A percentile compares a stretch with the other conserved stretches of the same genome.
Evolutionary conservation across 257 asterid species (phyloP).

Genomic region (Anisodus acutangulus): DNA sequence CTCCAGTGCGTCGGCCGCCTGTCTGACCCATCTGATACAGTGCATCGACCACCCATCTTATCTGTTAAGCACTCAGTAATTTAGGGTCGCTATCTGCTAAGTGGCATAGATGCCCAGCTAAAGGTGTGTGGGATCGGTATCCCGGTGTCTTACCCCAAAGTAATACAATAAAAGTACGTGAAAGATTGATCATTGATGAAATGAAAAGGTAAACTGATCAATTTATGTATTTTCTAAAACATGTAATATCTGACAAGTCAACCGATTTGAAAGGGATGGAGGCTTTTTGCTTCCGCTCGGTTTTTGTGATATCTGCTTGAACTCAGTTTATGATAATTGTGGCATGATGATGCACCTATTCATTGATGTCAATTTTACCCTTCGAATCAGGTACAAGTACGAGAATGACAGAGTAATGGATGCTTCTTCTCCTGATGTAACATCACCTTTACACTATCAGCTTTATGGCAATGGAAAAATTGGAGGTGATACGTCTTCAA

Average conservation of each 20-base stretch:
- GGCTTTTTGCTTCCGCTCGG: not conserved
- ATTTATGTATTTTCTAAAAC: not conserved
- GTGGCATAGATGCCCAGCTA: too few relatives aligned
- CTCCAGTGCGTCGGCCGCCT: too few relatives aligned
- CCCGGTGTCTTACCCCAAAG: too few relatives aligned
- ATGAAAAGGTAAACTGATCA: not conserved
- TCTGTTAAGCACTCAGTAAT: too few relatives aligned
- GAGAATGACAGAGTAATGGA: slow-evolving; percentile 85
- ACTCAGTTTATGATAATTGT: not conserved
- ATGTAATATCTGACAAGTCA: not conserved
- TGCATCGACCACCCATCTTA: too few relatives aligned
- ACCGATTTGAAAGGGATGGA: not conserved
- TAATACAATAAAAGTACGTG: too few relatives aligned
- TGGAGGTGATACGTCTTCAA: slow-evolving; percentile 76
- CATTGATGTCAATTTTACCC: not conserved
- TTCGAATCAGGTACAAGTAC: slow-evolving; percentile 77
- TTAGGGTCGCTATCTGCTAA: too few relatives aligned
- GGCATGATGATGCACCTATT: not conserved
- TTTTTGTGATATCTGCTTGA: not conserved
- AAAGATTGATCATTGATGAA: not conserved
- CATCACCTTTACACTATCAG: slow-evolving; percentile 88
- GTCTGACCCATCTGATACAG: too few relatives aligned
- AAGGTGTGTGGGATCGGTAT: too few relatives aligned
- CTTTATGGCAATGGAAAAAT: slow-evolving; percentile 86
- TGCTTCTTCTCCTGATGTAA: slow-evolving; percentile 79